phyloP scores from a whole-genome alignment of 768 basidiomycete genomes.

The Multifurca ochricompacta region DNA sequence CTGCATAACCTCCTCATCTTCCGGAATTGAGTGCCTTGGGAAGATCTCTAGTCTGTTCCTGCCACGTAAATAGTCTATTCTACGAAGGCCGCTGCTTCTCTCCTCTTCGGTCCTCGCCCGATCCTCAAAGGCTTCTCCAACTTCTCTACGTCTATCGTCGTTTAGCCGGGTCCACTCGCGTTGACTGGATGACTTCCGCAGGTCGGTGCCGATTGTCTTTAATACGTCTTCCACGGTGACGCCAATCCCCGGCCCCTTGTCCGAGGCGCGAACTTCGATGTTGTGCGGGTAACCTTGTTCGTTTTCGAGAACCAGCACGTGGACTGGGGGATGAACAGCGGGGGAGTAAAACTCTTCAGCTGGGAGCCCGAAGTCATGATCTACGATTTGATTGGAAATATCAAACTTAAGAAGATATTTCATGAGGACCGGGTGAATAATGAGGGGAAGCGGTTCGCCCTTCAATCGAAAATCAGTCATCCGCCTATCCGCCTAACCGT shows the following conservation, averaged over 20 bases:
- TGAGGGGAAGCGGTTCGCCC: conserved; percentile 13
- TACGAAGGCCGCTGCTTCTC: conserved; percentile 2
- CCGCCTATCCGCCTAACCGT: too few species aligned
- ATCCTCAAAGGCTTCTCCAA: conserved; percentile 9
- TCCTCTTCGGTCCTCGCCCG: conserved; percentile 6
- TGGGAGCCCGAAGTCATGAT: conserved; percentile 10
- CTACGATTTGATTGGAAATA: neutral
- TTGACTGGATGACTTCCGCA: conserved; percentile 12
- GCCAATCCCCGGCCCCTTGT: neutral
- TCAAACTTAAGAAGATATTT: conserved; percentile 15
- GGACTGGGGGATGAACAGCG: conserved; percentile 10
- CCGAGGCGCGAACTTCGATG: conserved; percentile 6
- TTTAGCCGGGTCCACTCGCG: conserved; percentile 9
- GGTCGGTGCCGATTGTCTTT: neutral
- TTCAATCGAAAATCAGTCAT: neutral
- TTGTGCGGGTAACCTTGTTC: conserved; percentile 15
- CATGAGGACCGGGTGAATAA: conserved; percentile 9
- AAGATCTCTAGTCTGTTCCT: conserved; percentile 14
- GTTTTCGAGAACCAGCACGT: conserved; percentile 5
- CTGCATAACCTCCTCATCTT: conserved; percentile 5
- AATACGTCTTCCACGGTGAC: conserved; percentile 15
- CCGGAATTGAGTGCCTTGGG: neutral
- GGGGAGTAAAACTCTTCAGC: conserved; percentile 1
- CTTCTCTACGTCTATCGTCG: conserved; percentile 6
- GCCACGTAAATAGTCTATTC: conserved; percentile 12